These are phyloP conservation scores for Paramecium primaurelia DNA, from an alignment of 73 alveolate species.

Conservation along the genomic window DNA sequence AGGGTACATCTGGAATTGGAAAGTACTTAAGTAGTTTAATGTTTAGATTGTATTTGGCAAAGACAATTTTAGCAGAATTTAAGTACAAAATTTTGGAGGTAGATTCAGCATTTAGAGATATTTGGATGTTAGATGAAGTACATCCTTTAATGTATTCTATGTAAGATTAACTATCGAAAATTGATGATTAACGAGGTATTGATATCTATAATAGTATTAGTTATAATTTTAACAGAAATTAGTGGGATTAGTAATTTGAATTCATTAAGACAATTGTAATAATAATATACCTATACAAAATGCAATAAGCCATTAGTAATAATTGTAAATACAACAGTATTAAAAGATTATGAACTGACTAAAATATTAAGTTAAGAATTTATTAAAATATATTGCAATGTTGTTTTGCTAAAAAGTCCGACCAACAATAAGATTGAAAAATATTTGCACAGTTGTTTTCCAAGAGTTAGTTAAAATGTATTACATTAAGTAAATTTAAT, in stretches of 20 bases:
- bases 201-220: not conserved
- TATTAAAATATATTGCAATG: not conserved
- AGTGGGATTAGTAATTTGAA: not conserved
- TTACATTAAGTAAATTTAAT: not conserved
- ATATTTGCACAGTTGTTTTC: not conserved
- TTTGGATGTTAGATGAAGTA: not conserved
- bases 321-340: not conserved
- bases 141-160: not conserved
- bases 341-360: not conserved
- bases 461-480: not conserved
- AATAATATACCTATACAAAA: not conserved
- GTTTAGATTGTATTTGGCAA: not conserved
- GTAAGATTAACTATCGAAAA: not conserved
- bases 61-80: not conserved
- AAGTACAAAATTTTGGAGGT: not conserved
- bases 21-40: not conserved
- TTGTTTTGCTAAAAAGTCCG: not conserved
- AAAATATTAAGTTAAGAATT: conserved; percentile 10
- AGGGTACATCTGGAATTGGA: not conserved
- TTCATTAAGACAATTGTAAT: not conserved
- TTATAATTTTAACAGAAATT: not conserved
- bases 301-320: not conserved
- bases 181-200: not conserved
- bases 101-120: not conserved
- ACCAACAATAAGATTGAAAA: not conserved